Conservation (phyloP, 2,329 filamentous ascomycete species). For the Colletotrichum orchidophilum region DNA sequence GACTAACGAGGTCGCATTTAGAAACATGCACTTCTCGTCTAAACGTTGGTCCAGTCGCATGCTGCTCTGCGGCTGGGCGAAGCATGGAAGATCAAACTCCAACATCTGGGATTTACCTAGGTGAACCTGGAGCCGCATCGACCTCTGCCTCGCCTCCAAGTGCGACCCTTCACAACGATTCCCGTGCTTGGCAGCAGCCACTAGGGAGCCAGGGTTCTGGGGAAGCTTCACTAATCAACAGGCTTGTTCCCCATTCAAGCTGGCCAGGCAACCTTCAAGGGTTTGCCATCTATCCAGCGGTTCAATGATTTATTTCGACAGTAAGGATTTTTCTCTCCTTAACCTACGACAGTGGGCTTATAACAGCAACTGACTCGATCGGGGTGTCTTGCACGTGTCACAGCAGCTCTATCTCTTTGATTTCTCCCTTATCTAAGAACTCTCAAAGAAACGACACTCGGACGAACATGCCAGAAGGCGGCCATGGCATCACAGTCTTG, state of each 20-base stretch:
- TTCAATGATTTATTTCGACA: neutral
- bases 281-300: neutral
- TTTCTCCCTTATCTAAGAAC: neutral
- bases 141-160: neutral
- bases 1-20: conserved; percentile 7
- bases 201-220: conserved; percentile 13
- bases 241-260: neutral
- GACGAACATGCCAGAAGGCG: conserved; percentile 8
- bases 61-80: conserved; percentile 10
- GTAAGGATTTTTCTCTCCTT: neutral
- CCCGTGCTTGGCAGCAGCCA: conserved; percentile 2
- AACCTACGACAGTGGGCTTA: neutral
- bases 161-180: neutral
- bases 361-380: neutral
- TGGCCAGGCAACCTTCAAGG: conserved; percentile 8
- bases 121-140: conserved; percentile 17
- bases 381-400: neutral
- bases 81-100: conserved; percentile 28
- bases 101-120: conserved; percentile 22
- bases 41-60: neutral
- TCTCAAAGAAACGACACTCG: neutral
- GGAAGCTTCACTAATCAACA: neutral
- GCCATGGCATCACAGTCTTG: neutral
- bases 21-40: conserved; percentile 6
- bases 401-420: neutral